Conservation (phyloP, 805 yeast species). For the Starmerella davenportii region DNA sequence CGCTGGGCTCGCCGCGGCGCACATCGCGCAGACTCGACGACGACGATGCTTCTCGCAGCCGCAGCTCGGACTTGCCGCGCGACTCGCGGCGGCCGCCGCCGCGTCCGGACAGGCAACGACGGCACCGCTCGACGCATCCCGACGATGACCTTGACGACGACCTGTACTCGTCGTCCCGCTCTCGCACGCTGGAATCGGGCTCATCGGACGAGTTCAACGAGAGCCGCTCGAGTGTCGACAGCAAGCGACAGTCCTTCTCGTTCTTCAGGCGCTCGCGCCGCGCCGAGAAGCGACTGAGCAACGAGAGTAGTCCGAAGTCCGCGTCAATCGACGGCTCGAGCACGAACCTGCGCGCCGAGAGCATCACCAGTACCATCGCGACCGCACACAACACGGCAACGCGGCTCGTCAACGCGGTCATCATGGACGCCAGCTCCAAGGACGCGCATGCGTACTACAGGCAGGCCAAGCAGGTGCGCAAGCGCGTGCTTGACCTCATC, state of each 20-base stretch:
- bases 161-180: not conserved
- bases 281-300: not conserved
- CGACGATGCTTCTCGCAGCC: not conserved
- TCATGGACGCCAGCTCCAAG: conserved; percentile 34
- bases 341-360: conserved; percentile 13
- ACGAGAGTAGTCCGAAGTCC: not conserved
- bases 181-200: not conserved
- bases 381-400: conserved; percentile 53
- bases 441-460: conserved; percentile 45
- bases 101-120: not conserved
- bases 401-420: conserved; percentile 42
- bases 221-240: not conserved
- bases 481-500: conserved; percentile 61
- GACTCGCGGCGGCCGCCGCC: not conserved
- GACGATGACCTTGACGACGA: conserved; percentile 12
- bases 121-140: conserved; percentile 8
- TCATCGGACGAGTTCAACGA: not conserved
- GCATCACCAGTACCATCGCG: conserved; percentile 15
- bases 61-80: not conserved
- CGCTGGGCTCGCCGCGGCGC: not conserved
- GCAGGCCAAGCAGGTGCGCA: conserved; percentile 57
- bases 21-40: not conserved
- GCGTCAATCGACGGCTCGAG: conserved; percentile 6
- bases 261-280: not conserved
- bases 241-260: not conserved